A percentile compares a stretch with the other conserved stretches of the same genome.
phyloP scores from a whole-genome alignment of 345 rosid genomes.

The Nephelium lappaceum region DNA sequence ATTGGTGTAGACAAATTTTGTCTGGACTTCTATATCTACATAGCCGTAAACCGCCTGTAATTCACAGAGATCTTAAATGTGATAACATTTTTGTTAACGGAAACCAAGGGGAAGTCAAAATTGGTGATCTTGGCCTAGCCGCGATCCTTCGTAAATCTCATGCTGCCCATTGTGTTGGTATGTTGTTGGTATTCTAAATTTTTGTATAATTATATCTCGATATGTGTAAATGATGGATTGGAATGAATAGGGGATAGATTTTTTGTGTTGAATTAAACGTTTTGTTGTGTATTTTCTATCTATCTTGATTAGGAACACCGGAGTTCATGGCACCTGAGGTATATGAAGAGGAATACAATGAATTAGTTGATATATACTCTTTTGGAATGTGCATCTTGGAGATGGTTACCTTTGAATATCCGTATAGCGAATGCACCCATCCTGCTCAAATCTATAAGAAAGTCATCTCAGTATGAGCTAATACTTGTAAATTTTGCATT shows the following conservation, averaged over 20 bases:
- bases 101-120: constrained; percentile 97
- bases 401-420: constrained; percentile 96
- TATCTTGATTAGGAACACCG: constrained; percentile 68
- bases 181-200: constrained; percentile 13
- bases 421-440: constrained; percentile 94
- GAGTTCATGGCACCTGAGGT: constrained; percentile 99
- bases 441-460: constrained; percentile 99
- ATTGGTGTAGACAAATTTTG: constrained; percentile 95
- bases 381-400: constrained; percentile 98
- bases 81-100: constrained; percentile 98
- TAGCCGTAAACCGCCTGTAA: constrained; percentile 83
- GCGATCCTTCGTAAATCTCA: constrained; percentile 89
- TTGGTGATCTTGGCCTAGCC: constrained; percentile 98
- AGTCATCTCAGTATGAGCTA: constrained; percentile 75
- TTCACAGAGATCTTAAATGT: constrained; percentile 97
- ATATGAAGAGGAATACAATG: constrained; percentile 94
- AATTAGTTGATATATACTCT: constrained; percentile 91
- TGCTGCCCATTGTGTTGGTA: constrained; percentile 95
- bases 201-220: not conserved
- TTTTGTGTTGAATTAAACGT: not conserved
- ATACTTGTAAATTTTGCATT: constrained; percentile 4
- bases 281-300: not conserved
- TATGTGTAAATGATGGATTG: constrained; percentile 1
- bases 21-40: constrained; percentile 86
- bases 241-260: not conserved